Percentiles rank a stretch among this genome's conserved stretches.
These are phyloP conservation scores for Boletus semigastroideus DNA, from an alignment of 1,284 basidiomycete genomes.

Conservation along the genomic window DNA sequence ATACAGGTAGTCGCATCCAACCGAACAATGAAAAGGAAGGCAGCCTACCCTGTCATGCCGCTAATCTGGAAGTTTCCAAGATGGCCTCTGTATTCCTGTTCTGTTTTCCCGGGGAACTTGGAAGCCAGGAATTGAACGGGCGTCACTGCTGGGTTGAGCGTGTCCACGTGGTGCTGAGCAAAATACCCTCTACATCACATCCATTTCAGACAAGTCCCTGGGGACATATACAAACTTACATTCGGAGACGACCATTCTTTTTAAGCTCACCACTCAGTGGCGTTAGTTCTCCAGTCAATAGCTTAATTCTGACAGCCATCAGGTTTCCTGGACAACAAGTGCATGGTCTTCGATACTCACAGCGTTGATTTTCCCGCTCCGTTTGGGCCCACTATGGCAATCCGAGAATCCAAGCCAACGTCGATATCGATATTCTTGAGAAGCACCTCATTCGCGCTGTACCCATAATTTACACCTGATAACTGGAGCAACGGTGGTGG, in stretches of 20 bases:
- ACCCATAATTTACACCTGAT: slow-evolving; percentile 91
- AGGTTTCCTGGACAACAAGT: not conserved
- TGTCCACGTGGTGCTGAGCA: slow-evolving; percentile 97
- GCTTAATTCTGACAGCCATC: slow-evolving; percentile 70
- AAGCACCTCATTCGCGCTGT: slow-evolving; percentile 78
- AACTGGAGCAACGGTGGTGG: slow-evolving; percentile 96
- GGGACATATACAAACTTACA: slow-evolving; percentile 48
- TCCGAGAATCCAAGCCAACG: slow-evolving; percentile 84
- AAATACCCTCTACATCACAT: slow-evolving; percentile 73
- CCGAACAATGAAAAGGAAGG: not conserved
- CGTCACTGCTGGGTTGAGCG: slow-evolving; percentile 80
- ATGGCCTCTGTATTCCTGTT: slow-evolving; percentile 95
- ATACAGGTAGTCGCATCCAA: not conserved
- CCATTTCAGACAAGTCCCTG: slow-evolving; percentile 1
- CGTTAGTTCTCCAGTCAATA: slow-evolving; percentile 88
- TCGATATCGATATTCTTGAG: slow-evolving; percentile 88
- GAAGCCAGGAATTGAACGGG: slow-evolving; percentile 92
- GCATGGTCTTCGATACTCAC: slow-evolving; percentile 38
- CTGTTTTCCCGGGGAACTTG: slow-evolving; percentile 91
- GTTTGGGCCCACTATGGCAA: slow-evolving; percentile 88
- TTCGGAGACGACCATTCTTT: slow-evolving; percentile 86
- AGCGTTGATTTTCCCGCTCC: slow-evolving; percentile 80
- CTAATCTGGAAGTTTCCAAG: slow-evolving; percentile 99
- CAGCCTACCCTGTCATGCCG: slow-evolving; percentile 80
- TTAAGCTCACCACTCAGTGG: slow-evolving; percentile 83